Conservation (phyloP, 1,284 basidiomycete genomes). For the Microstroma glucosiphilum region DNA sequence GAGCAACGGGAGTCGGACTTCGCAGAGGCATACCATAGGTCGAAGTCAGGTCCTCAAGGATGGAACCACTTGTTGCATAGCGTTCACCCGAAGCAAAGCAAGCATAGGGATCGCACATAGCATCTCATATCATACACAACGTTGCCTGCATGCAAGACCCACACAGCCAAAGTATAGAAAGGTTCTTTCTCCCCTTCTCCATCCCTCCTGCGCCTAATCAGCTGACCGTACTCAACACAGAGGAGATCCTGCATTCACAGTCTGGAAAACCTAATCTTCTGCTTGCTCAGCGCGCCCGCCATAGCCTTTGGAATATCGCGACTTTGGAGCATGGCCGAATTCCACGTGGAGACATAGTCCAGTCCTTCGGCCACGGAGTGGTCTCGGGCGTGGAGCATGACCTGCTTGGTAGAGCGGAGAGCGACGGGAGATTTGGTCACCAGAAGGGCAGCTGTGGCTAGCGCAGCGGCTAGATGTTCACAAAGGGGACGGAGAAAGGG, state of each 20-base stretch:
- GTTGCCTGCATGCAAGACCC: too few species aligned
- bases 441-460: constrained; percentile 64
- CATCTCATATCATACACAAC: too few species aligned
- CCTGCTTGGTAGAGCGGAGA: constrained; percentile 70
- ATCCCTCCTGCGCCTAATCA: too few species aligned
- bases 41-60: too few species aligned
- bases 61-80: neutral
- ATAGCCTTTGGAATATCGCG: constrained; percentile 57
- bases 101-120: too few species aligned
- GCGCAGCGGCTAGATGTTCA: constrained; percentile 55
- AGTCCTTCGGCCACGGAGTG: constrained; percentile 67
- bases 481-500: neutral
- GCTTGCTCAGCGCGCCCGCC: constrained; percentile 52
- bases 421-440: constrained; percentile 77
- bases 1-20: too few species aligned
- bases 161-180: too few species aligned
- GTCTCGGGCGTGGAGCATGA: constrained; percentile 68
- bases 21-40: too few species aligned
- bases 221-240: too few species aligned
- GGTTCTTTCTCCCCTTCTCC: too few species aligned
- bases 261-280: constrained; percentile 46
- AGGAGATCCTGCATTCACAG: constrained; percentile 23
- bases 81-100: too few species aligned
- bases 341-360: constrained; percentile 73
- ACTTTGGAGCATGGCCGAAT: constrained; percentile 65